Evolutionary conservation across 2,329 filamentous ascomycete species (phyloP), one percentile per base, ranked within the genome.

Genomic region (Penicillium sp.): DNA sequence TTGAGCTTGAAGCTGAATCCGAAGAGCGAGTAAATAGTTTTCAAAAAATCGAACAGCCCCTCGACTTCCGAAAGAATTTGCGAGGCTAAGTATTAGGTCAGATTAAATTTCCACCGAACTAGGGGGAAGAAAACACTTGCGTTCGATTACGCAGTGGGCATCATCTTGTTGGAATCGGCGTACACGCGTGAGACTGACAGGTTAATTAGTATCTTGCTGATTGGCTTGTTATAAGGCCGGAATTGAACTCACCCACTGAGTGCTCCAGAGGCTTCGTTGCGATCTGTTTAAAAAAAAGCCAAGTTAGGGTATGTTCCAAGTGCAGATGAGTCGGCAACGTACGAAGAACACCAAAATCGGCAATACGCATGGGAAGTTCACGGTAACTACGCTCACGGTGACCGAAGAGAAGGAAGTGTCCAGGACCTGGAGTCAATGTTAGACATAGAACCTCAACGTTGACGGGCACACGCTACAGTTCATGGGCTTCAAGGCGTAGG

Each of bases 91-190:
- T 18, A 18, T 18, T 18, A 18, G 2, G 2, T 18, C 2, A 18
- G 18, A 18, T 18, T 18, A 2, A 18, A 18, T 18, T 18, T 18
- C n/a, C n/a, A n/a, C n/a, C n/a, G n/a, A n/a, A n/a, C n/a, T n/a
- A n/a, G n/a, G n/a, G n/a, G n/a, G n/a, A n/a, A n/a, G n/a, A n/a
- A n/a, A n/a, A n/a, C n/a, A n/a, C n/a, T n/a, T n/a, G n/a, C n/a
- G n/a, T n/a, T n/a, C n/a, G n/a, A n/a, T n/a, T n/a, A n/a, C n/a
- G n/a, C n/a, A n/a, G n/a, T n/a, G n/a, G n/a, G n/a, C n/a, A n/a
- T 99, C 94, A 67, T 99, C 94, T 77, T 97, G 93, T 72, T 94
- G 89, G 80, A 99, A 97, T 63, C 92, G 86, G 46, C 94, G 87
- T 10, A 97, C 93, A 73, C 94, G 86, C 2, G 94, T 97, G 59